Base-by-base conservation (phyloP, 164 flowering plant genomes). In the Litsea cubeba region DNA sequence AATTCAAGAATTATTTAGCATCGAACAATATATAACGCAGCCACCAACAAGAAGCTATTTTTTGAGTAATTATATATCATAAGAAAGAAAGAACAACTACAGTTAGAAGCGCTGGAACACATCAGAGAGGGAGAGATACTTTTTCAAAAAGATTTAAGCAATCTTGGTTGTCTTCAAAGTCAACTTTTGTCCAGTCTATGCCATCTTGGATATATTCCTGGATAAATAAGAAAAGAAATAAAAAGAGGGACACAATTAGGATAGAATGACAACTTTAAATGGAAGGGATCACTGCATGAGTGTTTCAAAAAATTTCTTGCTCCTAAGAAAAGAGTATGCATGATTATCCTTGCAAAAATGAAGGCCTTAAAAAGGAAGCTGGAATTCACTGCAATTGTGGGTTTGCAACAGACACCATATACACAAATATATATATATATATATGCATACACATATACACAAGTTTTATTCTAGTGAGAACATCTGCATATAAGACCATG, bases 121-220 rank as follows among this genome's bases (percentile, higher is more conserved):
- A 35, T 35, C 10, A 35, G 46, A 35, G 46, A 35, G 46, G 46
- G 46, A 35, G 40, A 50, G 46, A 11, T 81, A 95, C 99, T 98
- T 93, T 96, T 75, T 96, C 99, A 80, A 94, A 96, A 72, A 96
- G 97, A 87, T 86, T 87, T 58, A 96, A 83, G 76, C 99, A 96
- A 74, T 88, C 93, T 78, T 96, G 97, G 76, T 96, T 96, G 88
- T 96, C 99, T 78, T 96, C 98, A 83, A 96, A 94, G 68, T 96
- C 97, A 83, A 96, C 97, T 81, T 83, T 94, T 77, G 94, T 72
- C 98, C 98, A 96, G 80, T 96, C 99, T 78, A 96, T 96, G 64
- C 99, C 99, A 85, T 96, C 97, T 80, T 94, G 94, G 75, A 94
- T 83, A 74, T 94, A 96, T 79, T 94, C 98, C 98, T 94, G 90